phyloP scores from a whole-genome alignment of 805 yeast species.

The Pichia manshurica region DNA sequence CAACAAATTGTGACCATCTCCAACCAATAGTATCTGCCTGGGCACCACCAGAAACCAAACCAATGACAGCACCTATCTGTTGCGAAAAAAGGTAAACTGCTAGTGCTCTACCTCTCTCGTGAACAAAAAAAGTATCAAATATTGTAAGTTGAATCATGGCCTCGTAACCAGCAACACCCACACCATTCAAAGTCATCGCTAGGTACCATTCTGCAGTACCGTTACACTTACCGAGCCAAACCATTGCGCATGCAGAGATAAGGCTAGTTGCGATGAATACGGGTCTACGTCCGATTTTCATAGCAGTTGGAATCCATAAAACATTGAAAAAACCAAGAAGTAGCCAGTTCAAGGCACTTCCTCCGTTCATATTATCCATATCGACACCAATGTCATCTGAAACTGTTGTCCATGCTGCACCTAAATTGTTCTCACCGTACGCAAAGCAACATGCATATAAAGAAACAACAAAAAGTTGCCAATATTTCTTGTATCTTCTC shows the following conservation, averaged over 20 bases:
- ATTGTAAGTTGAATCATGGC: constrained; percentile 2
- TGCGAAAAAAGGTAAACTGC: background rate
- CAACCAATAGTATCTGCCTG: background rate
- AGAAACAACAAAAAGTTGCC: constrained; percentile 4
- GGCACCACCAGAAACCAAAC: constrained; percentile 1
- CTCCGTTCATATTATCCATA: constrained; percentile 5
- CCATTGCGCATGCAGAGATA: background rate
- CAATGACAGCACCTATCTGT: constrained; percentile 3
- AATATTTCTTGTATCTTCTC: background rate
- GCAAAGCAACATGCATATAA: constrained; percentile 1
- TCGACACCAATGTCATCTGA: constrained; percentile 2
- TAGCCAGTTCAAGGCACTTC: constrained; percentile 3
- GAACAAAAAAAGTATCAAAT: background rate
- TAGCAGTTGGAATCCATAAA: constrained; percentile 1
- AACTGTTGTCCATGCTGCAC: constrained; percentile 3
- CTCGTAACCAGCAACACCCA: constrained; percentile 4
- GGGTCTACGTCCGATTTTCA: constrained; percentile 1
- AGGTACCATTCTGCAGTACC: background rate
- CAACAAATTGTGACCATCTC: constrained; percentile 5
- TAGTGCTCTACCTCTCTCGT: constrained; percentile 3
- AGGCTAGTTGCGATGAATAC: background rate
- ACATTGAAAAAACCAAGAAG: background rate
- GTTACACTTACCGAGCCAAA: constrained; percentile 4
- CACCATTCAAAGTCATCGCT: background rate
- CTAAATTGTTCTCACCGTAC: constrained; percentile 2